A percentile compares a stretch with the other conserved stretches of the same genome.
Conservation (phyloP, 805 yeast genomes). For the Wickerhamomyces bisporus region DNA sequence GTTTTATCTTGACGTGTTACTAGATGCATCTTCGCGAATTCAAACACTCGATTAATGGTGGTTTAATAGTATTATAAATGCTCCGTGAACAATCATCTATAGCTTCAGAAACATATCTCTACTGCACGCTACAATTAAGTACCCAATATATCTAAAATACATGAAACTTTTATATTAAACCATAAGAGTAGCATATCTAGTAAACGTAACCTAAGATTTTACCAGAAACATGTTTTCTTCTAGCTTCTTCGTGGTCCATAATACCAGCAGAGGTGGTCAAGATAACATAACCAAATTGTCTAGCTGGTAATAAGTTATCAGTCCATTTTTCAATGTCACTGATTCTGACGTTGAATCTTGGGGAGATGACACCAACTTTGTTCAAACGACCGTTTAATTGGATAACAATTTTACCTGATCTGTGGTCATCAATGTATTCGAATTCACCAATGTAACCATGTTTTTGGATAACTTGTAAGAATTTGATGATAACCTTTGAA, state of each 20-base stretch:
- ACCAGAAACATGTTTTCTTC: slow-evolving; percentile 99
- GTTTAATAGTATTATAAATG: too few relatives aligned
- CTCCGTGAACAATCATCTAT: too few relatives aligned
- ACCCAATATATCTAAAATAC: slow-evolving; percentile 9
- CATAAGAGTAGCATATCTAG: slow-evolving; percentile 34
- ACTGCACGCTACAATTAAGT: too few relatives aligned
- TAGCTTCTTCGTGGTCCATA: slow-evolving; percentile 99
- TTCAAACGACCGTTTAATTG: slow-evolving; percentile 97
- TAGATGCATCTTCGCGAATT: too few relatives aligned
- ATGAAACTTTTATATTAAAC: slow-evolving; percentile 8
- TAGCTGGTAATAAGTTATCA: slow-evolving; percentile 95
- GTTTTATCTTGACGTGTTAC: too few relatives aligned
- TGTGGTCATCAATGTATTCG: slow-evolving; percentile 98
- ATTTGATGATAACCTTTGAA: slow-evolving; percentile 96
- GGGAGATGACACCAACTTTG: slow-evolving; percentile 98
- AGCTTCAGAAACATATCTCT: too few relatives aligned
- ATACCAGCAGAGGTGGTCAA: slow-evolving; percentile 99
- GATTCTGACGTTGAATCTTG: slow-evolving; percentile 96
- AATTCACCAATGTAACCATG: slow-evolving; percentile 99
- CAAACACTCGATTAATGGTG: too few relatives aligned
- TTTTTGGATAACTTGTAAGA: slow-evolving; percentile 94
- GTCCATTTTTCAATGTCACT: slow-evolving; percentile 98
- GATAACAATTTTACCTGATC: slow-evolving; percentile 96
- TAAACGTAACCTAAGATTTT: slow-evolving; percentile 97
- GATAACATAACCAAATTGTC: slow-evolving; percentile 98